phyloP scores from a whole-genome alignment of 75 land plant species.

The Picea sitchensis region DNA sequence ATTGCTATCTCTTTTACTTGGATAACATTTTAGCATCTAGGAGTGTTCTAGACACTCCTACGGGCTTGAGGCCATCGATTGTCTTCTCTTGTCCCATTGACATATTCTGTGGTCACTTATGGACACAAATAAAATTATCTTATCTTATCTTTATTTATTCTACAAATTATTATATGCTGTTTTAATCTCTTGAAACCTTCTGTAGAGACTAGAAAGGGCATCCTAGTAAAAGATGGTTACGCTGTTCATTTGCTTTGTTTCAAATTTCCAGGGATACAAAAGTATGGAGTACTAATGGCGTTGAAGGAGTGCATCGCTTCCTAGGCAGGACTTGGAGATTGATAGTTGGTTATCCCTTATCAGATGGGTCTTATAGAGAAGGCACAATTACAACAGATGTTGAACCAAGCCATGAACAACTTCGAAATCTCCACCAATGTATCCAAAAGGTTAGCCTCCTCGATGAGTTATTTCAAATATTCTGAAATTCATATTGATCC shows the following conservation, averaged over 20 bases:
- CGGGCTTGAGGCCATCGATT: no score
- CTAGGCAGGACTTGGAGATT: conserved; percentile 83
- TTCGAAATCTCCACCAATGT: conserved; percentile 79
- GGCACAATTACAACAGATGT: conserved; percentile 54
- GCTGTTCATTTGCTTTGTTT: not conserved
- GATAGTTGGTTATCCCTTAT: conserved; percentile 67
- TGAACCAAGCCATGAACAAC: conserved; percentile 71
- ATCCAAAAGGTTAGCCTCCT: conserved; percentile 57
- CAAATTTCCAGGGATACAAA: conserved; percentile 68
- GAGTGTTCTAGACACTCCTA: no score
- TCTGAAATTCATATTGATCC: no score
- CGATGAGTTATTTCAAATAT: no score
- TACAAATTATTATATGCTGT: not conserved
- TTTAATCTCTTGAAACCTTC: not conserved
- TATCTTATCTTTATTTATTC: no score
- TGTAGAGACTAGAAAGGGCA: not conserved
- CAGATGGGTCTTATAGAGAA: conserved; percentile 56
- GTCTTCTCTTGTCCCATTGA: no score
- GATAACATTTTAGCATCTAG: no score
- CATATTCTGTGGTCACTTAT: no score
- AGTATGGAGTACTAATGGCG: conserved; percentile 88
- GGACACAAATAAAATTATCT: no score
- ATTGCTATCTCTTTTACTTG: no score
- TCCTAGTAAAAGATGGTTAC: not conserved
- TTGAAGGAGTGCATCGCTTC: conserved; percentile 96